Base-by-base conservation (phyloP, 176 grass and related monocot genomes). In the Phoenix dactylifera region DNA sequence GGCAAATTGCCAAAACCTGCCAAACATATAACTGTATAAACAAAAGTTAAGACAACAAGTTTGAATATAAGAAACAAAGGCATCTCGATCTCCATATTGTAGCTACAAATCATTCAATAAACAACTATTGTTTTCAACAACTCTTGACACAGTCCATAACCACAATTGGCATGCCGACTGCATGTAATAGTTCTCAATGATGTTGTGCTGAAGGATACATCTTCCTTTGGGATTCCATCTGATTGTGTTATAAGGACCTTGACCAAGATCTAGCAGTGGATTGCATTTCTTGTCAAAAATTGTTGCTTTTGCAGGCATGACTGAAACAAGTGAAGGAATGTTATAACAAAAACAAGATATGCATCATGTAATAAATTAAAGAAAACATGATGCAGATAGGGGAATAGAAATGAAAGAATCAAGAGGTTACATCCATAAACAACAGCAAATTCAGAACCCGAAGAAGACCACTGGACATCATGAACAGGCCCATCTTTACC, bases 1-100 rank as follows among this genome's bases (percentile, higher is more conserved):
- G 87, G 78, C 63, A 97, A 91, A 84, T 97, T 91, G 59, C 92
- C 92, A 66, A 97, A 97, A 61, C 92, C 92, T 56, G 87, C 92
- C 65, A 97, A 69, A 80, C 89, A 78, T 9, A 97, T 58, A 80
- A 97, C 84, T 88, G 72, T 76, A 83, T 59, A 80, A 69, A 82
- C 70, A 65, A 18, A 30, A 67, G 68, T 87, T 53, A 97, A 82
- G 80, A 69, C 74, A 66, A 32, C 49, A 57, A 52, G 18, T 52
- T 58, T 17, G 63, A 53, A 29, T 60, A 49, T 25, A 53, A 14
- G 44, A 70, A 49, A 44, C 6, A 44, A 44, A 44, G 9, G 35
- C 22, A 50, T n/a, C 19, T 70, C 10, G 50, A 16, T 44, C 9
- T 44, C 35, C 10, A 44, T 14, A 44, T 0, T 14, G 2, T 3